Percentiles rank a stretch among this genome's conserved stretches.
Evolutionary conservation across 2,329 filamentous ascomycete genomes (phyloP).

Genomic region (Huntiella decipiens): DNA sequence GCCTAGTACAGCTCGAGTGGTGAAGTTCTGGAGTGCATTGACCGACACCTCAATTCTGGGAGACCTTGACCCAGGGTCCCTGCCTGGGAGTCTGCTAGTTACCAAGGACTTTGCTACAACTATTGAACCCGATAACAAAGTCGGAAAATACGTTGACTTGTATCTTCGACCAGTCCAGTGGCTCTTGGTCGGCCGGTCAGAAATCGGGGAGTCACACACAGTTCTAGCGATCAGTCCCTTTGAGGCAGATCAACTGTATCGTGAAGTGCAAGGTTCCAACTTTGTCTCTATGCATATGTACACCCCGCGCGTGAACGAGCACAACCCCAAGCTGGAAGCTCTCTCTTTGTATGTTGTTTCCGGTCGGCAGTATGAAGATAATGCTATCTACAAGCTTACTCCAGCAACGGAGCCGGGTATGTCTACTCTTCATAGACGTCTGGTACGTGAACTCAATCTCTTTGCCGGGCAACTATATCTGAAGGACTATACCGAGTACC

Average conservation of each 20-base stretch:
- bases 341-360: slow-evolving; percentile 27
- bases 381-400: slow-evolving; percentile 7
- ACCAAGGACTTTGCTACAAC: slow-evolving; percentile 29
- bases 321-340: slow-evolving; percentile 23
- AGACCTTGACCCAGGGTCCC: slow-evolving; percentile 18
- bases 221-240: slow-evolving; percentile 40
- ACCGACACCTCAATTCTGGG: slow-evolving; percentile 21
- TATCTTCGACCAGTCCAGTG: slow-evolving; percentile 37
- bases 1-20: slow-evolving; percentile 17
- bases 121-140: slow-evolving; percentile 13
- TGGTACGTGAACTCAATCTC: slow-evolving; percentile 36
- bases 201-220: neutral
- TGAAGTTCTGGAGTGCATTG: slow-evolving; percentile 28
- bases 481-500: slow-evolving; percentile 32
- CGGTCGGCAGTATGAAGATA: neutral
- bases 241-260: slow-evolving; percentile 36
- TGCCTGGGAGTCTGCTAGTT: slow-evolving; percentile 24
- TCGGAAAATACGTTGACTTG: slow-evolving; percentile 17
- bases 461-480: slow-evolving; percentile 54
- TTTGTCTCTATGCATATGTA: slow-evolving; percentile 31
- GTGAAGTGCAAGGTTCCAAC: slow-evolving; percentile 18
- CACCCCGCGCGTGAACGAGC: slow-evolving; percentile 24
- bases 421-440: neutral
- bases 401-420: too few species aligned
- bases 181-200: slow-evolving; percentile 20